Percentiles rank a stretch among this genome's conserved stretches.
Evolutionary conservation across 352 stramenopile genomes (phyloP).

Genomic region (Aphanomyces cochlioides): DNA sequence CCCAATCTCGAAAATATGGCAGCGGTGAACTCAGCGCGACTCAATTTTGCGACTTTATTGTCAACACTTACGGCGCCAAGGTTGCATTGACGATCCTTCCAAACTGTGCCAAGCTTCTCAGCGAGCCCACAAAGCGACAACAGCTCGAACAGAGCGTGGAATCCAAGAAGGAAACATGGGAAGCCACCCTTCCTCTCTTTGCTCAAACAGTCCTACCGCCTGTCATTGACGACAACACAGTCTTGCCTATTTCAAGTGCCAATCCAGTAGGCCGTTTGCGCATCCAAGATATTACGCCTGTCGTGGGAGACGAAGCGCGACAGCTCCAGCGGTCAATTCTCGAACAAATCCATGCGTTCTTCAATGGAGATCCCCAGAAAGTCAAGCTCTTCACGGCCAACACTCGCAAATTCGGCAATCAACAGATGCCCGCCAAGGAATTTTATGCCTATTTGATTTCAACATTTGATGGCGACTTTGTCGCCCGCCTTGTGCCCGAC

Average conservation of each 20-base stretch:
- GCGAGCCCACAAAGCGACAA: slow-evolving; percentile 52
- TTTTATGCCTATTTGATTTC: slow-evolving; percentile 88
- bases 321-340: slow-evolving; percentile 82
- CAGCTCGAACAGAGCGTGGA: slow-evolving; percentile 53
- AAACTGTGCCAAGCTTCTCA: slow-evolving; percentile 63
- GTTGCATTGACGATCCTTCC: slow-evolving; percentile 67
- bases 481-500: slow-evolving; percentile 77
- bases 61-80: slow-evolving; percentile 47
- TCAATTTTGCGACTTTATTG: slow-evolving; percentile 18
- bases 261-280: slow-evolving; percentile 37
- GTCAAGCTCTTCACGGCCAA: slow-evolving; percentile 85
- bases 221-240: not conserved
- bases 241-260: slow-evolving; percentile 39
- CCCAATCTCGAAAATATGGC: slow-evolving; percentile 25
- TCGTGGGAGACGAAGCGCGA: slow-evolving; percentile 75
- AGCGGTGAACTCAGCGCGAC: slow-evolving; percentile 11
- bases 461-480: slow-evolving; percentile 85
- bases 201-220: not conserved
- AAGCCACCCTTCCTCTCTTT: slow-evolving; percentile 19
- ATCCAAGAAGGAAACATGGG: slow-evolving; percentile 1
- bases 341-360: slow-evolving; percentile 66
- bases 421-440: slow-evolving; percentile 81
- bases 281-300: slow-evolving; percentile 77
- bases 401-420: slow-evolving; percentile 77
- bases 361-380: slow-evolving; percentile 70